These are phyloP conservation scores for Scleroderma bovista DNA, from an alignment of 768 basidiomycete genomes.

Conservation along the genomic window DNA sequence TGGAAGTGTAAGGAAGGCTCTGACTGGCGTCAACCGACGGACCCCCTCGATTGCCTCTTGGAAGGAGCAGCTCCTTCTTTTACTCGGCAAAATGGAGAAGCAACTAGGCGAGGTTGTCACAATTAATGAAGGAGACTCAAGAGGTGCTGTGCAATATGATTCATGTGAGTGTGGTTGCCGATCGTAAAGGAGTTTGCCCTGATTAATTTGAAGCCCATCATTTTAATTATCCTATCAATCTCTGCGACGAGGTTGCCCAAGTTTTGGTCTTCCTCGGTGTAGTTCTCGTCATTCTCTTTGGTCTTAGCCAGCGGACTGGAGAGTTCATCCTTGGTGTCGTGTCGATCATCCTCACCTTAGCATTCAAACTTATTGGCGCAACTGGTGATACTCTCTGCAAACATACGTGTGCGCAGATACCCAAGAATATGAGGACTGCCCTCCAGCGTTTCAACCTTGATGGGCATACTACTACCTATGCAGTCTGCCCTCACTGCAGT, in stretches of 20 bases:
- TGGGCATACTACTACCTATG: constrained; percentile 9
- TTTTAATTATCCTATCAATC: constrained; percentile 1
- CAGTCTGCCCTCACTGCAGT: constrained; percentile 11
- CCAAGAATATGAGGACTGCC: background rate
- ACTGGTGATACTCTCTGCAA: background rate
- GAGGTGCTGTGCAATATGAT: background rate
- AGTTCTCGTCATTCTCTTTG: constrained; percentile 14
- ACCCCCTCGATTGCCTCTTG: too few relatives aligned
- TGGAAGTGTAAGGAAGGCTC: too few relatives aligned
- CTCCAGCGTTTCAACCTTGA: constrained; percentile 10
- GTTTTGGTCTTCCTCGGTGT: constrained; percentile 15
- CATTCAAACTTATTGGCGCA: background rate
- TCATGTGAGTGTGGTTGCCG: background rate
- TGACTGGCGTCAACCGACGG: too few relatives aligned
- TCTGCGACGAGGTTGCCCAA: constrained; percentile 13
- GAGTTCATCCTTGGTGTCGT: constrained; percentile 17
- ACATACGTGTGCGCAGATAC: background rate
- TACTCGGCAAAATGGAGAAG: too few relatives aligned
- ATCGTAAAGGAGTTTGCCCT: background rate
- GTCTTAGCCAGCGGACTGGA: constrained; percentile 3
- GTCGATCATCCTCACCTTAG: constrained; percentile 7
- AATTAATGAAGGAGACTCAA: too few relatives aligned
- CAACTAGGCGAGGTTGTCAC: too few relatives aligned
- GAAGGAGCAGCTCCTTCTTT: too few relatives aligned
- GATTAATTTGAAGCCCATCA: constrained; percentile 1